A percentile compares a stretch with the other conserved stretches of the same genome.
Conservation (phyloP, 1,284 basidiomycete genomes). For the Cutaneotrichosporon sp. region DNA sequence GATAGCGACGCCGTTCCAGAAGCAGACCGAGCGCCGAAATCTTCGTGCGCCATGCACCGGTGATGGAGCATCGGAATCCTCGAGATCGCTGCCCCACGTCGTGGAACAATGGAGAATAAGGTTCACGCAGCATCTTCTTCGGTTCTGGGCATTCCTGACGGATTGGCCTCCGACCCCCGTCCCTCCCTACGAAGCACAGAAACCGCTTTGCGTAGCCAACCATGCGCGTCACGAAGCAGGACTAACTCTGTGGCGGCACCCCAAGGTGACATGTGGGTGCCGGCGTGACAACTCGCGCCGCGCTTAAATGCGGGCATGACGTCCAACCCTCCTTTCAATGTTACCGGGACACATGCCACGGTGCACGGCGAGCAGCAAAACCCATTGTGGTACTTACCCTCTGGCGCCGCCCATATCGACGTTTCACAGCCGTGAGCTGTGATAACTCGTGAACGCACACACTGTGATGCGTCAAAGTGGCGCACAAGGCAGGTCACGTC, state of each 20-base stretch:
- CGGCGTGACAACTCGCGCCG: not conserved
- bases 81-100: no score
- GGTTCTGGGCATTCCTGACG: not conserved
- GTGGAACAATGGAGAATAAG: no score
- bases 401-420: not conserved
- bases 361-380: not conserved
- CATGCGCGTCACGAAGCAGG: not conserved
- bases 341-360: not conserved
- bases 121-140: not conserved
- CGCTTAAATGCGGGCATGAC: not conserved
- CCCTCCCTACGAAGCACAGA: not conserved
- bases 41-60: no score
- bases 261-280: not conserved
- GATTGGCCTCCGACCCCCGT: not conserved
- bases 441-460: not conserved
- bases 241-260: not conserved
- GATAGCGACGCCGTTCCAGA: no score
- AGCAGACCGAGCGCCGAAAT: no score
- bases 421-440: no score
- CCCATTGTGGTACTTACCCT: not conserved
- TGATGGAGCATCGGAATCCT: no score
- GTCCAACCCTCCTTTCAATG: not conserved
- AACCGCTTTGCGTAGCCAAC: not conserved
- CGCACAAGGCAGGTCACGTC: no score
- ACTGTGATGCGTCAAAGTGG: no score